Percentiles rank a stretch among this genome's conserved stretches.
Conservation (phyloP, 495 filamentous ascomycete genomes). For the Margaritispora aquatica region DNA sequence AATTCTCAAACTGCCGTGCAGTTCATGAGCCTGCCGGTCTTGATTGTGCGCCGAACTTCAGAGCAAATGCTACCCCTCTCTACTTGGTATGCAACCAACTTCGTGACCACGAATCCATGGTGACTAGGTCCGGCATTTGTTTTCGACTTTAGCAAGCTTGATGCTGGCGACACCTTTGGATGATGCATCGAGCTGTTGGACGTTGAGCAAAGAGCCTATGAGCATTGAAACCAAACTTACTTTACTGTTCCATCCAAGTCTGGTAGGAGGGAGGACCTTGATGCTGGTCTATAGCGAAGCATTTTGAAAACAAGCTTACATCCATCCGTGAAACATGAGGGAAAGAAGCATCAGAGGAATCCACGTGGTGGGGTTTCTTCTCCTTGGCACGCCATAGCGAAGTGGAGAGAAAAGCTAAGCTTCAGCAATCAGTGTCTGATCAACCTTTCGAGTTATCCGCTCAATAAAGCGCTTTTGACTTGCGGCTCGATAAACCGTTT, state of each 20-base stretch:
- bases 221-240: background rate
- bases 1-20: background rate
- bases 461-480: background rate
- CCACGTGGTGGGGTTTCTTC: background rate
- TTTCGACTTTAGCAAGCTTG: background rate
- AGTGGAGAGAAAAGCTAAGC: background rate
- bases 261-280: background rate
- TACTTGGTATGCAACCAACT: background rate
- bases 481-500: background rate
- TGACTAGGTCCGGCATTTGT: background rate
- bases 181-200: background rate
- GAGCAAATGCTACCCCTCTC: background rate
- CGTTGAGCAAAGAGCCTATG: background rate
- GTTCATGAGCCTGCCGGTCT: background rate
- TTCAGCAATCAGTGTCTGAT: background rate
- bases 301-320: conserved; percentile 5
- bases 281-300: conserved; percentile 5
- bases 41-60: background rate
- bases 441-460: background rate
- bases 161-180: background rate
- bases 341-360: background rate
- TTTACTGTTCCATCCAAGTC: background rate
- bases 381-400: background rate
- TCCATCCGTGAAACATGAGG: conserved; percentile 1
- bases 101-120: no score